These are phyloP conservation scores for Fusarium mangiferae DNA, from an alignment of 2,329 filamentous ascomycete species.

Conservation along the genomic window DNA sequence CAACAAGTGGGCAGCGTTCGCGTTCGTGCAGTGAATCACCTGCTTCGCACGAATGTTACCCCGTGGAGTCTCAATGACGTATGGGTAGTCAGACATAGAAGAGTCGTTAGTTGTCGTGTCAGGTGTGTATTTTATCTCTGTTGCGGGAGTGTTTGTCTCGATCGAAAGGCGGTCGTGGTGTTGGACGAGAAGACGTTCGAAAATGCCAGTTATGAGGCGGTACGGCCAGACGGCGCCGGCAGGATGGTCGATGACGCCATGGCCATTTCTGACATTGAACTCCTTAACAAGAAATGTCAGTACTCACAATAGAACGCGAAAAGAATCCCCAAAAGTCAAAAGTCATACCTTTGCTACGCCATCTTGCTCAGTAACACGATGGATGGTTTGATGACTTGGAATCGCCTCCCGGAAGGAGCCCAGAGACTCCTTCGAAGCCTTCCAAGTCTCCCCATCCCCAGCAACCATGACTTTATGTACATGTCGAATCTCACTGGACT, in stretches of 20 bases:
- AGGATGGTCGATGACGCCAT: background rate
- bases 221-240: background rate
- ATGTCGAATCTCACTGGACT: background rate
- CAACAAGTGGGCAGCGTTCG: background rate
- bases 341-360: background rate
- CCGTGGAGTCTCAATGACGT: conserved; percentile 23
- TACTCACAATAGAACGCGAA: background rate
- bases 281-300: background rate
- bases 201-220: background rate
- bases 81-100: conserved; percentile 41
- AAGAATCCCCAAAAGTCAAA: background rate
- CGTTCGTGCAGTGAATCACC: background rate
- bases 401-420: background rate
- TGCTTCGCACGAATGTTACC: background rate
- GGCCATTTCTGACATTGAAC: background rate
- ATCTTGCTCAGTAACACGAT: background rate
- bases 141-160: background rate
- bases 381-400: background rate
- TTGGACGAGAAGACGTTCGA: background rate
- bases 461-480: background rate
- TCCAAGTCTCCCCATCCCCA: background rate
- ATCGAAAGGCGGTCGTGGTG: background rate
- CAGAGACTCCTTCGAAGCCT: background rate
- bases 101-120: rapidly evolving
- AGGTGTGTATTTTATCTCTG: background rate